Evolutionary conservation across 768 basidiomycete genomes (phyloP), one percentile per base, ranked within the genome.

Genomic region (Amanita jacksonii): DNA sequence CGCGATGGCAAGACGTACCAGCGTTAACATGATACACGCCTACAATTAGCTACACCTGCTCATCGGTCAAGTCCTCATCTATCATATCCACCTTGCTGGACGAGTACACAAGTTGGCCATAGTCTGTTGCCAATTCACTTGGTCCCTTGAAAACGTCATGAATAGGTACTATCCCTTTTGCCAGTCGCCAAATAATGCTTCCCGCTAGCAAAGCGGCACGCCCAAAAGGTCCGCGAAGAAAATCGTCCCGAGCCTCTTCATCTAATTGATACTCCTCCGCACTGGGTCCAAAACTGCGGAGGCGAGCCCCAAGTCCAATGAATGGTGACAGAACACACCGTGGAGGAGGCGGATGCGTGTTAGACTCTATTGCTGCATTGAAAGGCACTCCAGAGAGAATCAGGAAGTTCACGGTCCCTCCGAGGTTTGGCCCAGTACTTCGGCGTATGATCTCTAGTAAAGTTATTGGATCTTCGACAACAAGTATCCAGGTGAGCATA

Each of bases 101-200:
- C 23, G 18, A 13, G 24, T 25, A 16, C 3, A 38, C 27, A 22
- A 45, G 16, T 28, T 45, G 34, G 10, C 34, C 34, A 45, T 18
- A 38, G 9, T 38, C 38, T 5, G 20, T 38, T 3, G 38, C 38
- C 19, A 38, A 20, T 27, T 20, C 25, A 9, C 27, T 38, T 37
- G 45, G 37, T 4, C 37, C 38, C 5, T 39, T 15, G 27, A 46
- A 34, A 13, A 46, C 28, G 7, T 23, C 37, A 19, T 37, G 1
- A 16, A 46, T 40, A 13, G 37, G n/a, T n/a, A 46, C 45, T 12
- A 31, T 24, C 3, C 20, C 37, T 19, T 40, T 38, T 10, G 37
- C 23, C 27, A 46, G 37, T n/a, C 45, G 37, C 45, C 45, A 46
- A 28, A 46, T 38, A 20, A 45, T 37, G 16, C 43, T 35, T 8